Conservation (phyloP, 1,139 yeast species). For the Hansenula anomala region DNA sequence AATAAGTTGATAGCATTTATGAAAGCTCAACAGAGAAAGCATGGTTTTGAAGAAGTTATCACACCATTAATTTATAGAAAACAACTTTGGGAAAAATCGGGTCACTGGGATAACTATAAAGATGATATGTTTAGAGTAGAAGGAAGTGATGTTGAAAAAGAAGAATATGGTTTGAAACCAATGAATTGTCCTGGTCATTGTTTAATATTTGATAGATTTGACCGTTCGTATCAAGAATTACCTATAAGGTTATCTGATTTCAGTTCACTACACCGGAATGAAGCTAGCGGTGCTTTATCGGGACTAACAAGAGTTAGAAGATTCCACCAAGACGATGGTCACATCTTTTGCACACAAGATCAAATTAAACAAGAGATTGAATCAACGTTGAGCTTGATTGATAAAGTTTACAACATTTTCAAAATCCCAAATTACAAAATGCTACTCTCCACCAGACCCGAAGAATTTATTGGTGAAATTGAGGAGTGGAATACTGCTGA, state of each 20-base stretch:
- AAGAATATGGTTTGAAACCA: constrained; percentile 83
- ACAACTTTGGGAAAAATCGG: constrained; percentile 84
- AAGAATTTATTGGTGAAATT: constrained; percentile 74
- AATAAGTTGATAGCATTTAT: constrained; percentile 74
- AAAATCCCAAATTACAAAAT: constrained; percentile 64
- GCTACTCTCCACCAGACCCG: constrained; percentile 85
- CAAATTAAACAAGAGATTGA: constrained; percentile 80
- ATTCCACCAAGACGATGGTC: constrained; percentile 99
- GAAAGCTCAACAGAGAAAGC: constrained; percentile 69
- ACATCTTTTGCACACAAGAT: constrained; percentile 81
- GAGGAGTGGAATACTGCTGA: constrained; percentile 89
- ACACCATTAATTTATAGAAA: constrained; percentile 89
- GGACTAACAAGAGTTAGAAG: constrained; percentile 94
- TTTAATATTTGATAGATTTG: constrained; percentile 73
- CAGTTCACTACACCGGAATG: constrained; percentile 92
- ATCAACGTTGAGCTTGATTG: constrained; percentile 69
- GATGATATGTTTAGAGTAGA: constrained; percentile 89
- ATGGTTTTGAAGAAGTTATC: constrained; percentile 88
- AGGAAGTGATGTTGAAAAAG: constrained; percentile 37
- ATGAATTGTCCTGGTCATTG: constrained; percentile 99
- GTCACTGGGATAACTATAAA: constrained; percentile 94
- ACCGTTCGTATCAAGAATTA: constrained; percentile 82
- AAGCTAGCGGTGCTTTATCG: constrained; percentile 88
- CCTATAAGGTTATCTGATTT: constrained; percentile 91
- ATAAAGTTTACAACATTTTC: constrained; percentile 74